Evolutionary conservation across 176 grass and related monocot species (phyloP).

Genomic region (Elaeis guineensis): DNA sequence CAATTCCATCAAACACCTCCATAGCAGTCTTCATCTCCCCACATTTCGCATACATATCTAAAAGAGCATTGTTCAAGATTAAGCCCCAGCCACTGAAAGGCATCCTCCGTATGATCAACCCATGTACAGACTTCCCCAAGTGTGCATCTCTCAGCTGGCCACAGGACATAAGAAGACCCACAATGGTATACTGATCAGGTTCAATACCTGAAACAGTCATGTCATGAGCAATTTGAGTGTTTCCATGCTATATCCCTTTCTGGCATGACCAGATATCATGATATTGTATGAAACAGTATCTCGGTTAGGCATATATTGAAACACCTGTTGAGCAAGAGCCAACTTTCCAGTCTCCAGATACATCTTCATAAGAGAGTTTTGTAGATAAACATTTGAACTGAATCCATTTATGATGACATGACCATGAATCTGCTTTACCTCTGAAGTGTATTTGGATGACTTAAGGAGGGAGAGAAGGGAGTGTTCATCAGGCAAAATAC

Average conservation of each 20-base stretch:
- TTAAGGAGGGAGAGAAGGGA: conserved; percentile 50
- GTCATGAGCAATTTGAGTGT: conserved; percentile 22
- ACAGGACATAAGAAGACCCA: conserved; percentile 38
- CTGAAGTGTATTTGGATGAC: conserved; percentile 12
- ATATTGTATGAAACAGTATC: conserved; percentile 35
- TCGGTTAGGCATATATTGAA: neutral
- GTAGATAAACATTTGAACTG: conserved; percentile 21
- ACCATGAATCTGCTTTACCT: conserved; percentile 34
- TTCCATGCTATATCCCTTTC: conserved; percentile 11
- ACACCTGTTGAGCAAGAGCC: conserved; percentile 24
- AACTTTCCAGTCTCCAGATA: conserved; percentile 32
- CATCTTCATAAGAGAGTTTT: conserved; percentile 45
- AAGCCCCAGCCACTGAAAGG: conserved; percentile 1
- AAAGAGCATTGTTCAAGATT: conserved; percentile 41
- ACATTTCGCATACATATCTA: conserved; percentile 53
- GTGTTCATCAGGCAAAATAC: conserved; percentile 19
- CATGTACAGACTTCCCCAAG: conserved; percentile 35
- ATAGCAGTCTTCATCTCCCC: conserved; percentile 26
- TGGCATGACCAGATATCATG: conserved; percentile 46
- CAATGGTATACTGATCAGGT: conserved; percentile 33
- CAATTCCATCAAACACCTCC: conserved; percentile 22
- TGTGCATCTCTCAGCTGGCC: conserved; percentile 12
- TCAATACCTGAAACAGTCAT: conserved; percentile 20
- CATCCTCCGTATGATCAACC: conserved; percentile 11
- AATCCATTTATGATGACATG: conserved; percentile 33